phyloP scores from a whole-genome alignment of 495 filamentous ascomycete species.

The Astrothelium macrocarpum region DNA sequence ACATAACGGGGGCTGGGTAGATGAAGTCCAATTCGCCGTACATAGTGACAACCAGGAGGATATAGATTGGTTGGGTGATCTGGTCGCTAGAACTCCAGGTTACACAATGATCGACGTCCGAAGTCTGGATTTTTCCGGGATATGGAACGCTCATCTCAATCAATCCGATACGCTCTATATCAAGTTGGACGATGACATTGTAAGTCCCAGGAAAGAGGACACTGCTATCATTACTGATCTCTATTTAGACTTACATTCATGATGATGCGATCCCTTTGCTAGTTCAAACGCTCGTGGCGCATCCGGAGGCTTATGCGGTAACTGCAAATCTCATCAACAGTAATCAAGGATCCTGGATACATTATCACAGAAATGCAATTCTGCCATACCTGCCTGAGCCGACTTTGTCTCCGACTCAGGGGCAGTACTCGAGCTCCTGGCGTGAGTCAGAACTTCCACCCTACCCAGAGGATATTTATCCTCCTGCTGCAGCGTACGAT shows the following conservation, averaged over 20 bases:
- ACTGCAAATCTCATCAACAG: conserved; percentile 47
- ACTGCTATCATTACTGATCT: not conserved
- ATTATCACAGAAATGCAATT: conserved; percentile 37
- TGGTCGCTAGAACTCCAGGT: conserved; percentile 16
- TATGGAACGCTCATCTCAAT: conserved; percentile 29
- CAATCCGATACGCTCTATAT: conserved; percentile 33
- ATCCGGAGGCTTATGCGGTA: conserved; percentile 39
- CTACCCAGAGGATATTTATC: conserved; percentile 6
- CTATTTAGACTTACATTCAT: conserved; percentile 34
- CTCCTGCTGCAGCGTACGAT: conserved; percentile 11
- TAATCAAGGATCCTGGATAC: conserved; percentile 37
- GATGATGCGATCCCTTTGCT: conserved; percentile 44
- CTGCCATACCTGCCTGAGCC: conserved; percentile 39
- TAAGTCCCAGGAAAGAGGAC: not conserved
- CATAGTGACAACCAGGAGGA: conserved; percentile 39
- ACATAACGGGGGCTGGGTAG: conserved; percentile 43
- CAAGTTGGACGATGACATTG: conserved; percentile 48
- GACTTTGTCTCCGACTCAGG: conserved; percentile 11
- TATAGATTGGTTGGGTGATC: conserved; percentile 37
- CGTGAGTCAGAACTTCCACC: conserved; percentile 17
- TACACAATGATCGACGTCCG: not conserved
- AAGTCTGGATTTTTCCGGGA: conserved; percentile 4
- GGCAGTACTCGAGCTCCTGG: conserved; percentile 12
- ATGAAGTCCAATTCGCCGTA: conserved; percentile 44
- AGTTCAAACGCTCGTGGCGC: conserved; percentile 42